Evolutionary conservation across 2,329 filamentous ascomycete species (phyloP).

Genomic region (Zymoseptoria brevis): DNA sequence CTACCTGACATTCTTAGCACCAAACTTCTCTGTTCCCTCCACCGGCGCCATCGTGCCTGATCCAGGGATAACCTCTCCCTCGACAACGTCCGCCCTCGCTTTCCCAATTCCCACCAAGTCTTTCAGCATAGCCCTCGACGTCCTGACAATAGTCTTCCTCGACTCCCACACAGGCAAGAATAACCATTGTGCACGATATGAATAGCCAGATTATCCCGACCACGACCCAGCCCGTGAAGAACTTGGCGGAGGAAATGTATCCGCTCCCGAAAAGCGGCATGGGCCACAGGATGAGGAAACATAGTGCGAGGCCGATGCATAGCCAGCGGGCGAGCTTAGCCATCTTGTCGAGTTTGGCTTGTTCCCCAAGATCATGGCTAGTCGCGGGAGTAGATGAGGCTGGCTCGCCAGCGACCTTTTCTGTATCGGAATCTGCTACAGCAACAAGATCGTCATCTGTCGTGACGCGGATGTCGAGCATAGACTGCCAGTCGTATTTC

Average conservation of each 20-base stretch:
- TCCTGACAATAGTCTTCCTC: slow-evolving; percentile 1
- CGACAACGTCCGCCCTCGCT: not conserved
- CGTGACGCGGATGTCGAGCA: slow-evolving; percentile 58
- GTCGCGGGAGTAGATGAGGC: not conserved
- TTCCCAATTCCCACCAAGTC: slow-evolving; percentile 3
- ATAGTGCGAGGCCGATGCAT: slow-evolving; percentile 53
- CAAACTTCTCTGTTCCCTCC: not conserved
- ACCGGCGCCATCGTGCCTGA: not conserved
- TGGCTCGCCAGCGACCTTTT: not conserved
- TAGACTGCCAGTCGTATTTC: slow-evolving; percentile 75
- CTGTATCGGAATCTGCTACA: not conserved
- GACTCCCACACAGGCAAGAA: slow-evolving; percentile 6
- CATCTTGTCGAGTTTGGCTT: slow-evolving; percentile 33
- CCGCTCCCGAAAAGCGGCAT: slow-evolving; percentile 42
- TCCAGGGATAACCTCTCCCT: not conserved
- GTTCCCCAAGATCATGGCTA: slow-evolving; percentile 21
- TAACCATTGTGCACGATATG: slow-evolving; percentile 24
- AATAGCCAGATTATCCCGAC: slow-evolving; percentile 45
- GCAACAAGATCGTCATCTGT: slow-evolving; percentile 63
- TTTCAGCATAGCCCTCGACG: slow-evolving; percentile 2
- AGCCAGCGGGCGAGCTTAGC: slow-evolving; percentile 45
- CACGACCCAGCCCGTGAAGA: slow-evolving; percentile 41
- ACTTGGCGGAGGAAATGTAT: slow-evolving; percentile 42
- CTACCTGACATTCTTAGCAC: not conserved
- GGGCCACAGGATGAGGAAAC: slow-evolving; percentile 43